These are phyloP conservation scores for Gremmenia infestans DNA, from an alignment of 2,329 filamentous ascomycete species.

Conservation along the genomic window DNA sequence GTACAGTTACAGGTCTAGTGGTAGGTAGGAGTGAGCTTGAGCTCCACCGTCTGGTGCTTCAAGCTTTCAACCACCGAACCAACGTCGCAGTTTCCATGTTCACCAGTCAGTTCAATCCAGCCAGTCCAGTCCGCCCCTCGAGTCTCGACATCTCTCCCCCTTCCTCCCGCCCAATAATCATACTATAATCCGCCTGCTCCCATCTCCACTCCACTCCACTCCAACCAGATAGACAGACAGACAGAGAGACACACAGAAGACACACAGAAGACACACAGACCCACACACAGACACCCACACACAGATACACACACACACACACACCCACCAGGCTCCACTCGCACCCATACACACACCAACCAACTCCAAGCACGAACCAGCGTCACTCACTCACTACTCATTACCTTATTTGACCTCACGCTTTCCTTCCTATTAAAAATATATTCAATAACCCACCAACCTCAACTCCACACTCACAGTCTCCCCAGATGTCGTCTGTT, in stretches of 20 bases:
- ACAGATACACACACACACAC: background rate
- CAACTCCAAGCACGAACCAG: too few species aligned
- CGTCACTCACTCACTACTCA: background rate
- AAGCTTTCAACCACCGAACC: background rate
- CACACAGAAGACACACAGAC: too few species aligned
- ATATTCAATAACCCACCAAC: conserved; percentile 1
- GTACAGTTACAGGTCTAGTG: too few species aligned
- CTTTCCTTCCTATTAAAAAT: too few species aligned
- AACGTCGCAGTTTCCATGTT: background rate
- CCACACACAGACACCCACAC: too few species aligned
- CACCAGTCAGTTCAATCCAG: background rate
- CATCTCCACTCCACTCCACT: background rate
- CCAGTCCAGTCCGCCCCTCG: background rate
- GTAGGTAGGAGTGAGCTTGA: too few species aligned
- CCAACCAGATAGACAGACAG: too few species aligned
- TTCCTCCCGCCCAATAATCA: background rate
- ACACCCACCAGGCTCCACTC: conserved; percentile 2
- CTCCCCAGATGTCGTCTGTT: conserved; percentile 2
- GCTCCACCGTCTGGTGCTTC: background rate
- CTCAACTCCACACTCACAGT: background rate
- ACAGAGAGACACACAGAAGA: too few species aligned
- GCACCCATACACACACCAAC: background rate
- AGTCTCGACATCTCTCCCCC: too few species aligned
- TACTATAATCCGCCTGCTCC: background rate
- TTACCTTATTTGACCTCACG: background rate